Evolutionary conservation across 2,329 filamentous ascomycete species (phyloP).

Genomic region (Sporothrix curviconia): DNA sequence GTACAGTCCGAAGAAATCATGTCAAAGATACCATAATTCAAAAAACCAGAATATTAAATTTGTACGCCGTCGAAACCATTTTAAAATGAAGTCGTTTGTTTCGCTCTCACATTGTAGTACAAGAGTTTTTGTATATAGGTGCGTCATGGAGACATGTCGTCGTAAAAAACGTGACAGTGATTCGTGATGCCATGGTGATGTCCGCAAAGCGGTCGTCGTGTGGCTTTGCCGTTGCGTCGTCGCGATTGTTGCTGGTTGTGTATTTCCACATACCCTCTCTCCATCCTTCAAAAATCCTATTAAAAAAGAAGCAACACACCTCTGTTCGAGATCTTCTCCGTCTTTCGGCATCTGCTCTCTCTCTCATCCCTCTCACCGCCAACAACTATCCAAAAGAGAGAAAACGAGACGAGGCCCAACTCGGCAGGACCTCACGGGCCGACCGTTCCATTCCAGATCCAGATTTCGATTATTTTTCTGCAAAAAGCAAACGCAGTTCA

Average conservation of each 20-base stretch:
- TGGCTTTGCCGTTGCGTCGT: not conserved
- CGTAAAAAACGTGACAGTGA: conserved; percentile 16
- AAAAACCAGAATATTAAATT: not conserved
- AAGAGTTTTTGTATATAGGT: not conserved
- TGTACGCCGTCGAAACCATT: not conserved
- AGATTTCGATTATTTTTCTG: not conserved
- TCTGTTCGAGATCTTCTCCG: too few relatives aligned
- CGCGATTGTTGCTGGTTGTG: not conserved
- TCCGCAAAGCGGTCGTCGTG: not conserved
- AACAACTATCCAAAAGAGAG: too few relatives aligned
- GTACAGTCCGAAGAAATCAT: too few relatives aligned
- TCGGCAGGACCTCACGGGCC: too few relatives aligned
- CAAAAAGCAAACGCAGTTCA: conserved; percentile 2
- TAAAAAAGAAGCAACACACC: too few relatives aligned
- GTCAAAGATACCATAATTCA: not conserved
- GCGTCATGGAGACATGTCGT: conserved; percentile 16
- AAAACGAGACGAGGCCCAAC: too few relatives aligned
- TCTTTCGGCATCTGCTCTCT: too few relatives aligned
- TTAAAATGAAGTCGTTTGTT: conserved; percentile 7
- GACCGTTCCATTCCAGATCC: not conserved
- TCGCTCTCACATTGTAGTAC: not conserved
- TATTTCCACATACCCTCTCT: too few relatives aligned
- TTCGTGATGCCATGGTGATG: conserved; percentile 6
- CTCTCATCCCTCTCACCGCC: too few relatives aligned
- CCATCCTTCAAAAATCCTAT: too few relatives aligned